Base-by-base conservation (phyloP, 2,329 filamentous ascomycete genomes). In the Penicillium sp. region DNA sequence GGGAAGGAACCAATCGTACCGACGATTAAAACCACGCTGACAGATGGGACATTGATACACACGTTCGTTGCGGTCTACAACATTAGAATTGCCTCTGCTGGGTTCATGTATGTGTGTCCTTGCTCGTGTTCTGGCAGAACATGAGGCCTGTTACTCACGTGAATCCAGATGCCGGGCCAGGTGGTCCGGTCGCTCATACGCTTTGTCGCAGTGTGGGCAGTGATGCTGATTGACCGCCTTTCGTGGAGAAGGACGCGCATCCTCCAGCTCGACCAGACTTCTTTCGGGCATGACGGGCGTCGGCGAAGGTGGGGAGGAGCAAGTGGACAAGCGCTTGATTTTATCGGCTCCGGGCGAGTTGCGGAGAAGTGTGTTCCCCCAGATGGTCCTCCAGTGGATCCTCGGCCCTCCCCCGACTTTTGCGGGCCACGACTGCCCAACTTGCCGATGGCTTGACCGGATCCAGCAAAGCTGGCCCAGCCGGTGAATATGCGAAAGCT, bases 111-210 rank as follows among this genome's bases (percentile, higher is more conserved):
- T 26, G 18, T 25, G 8, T 25, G 32, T 11, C 11, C 32, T 13
- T 43, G 9, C 34, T 9, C 29, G 39, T 28, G 5, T 32, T 18
- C 27, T 32, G 24, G 11, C 8, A 13, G 5, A 34, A 25, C 12
- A 4, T 7, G 9, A 12, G 2, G 9, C 8, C 4, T 26, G 4
- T 13, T 4, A 48, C 47, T 46, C 13, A 52, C 50, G 52, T 26
- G 52, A 55, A 26, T 55, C 48, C 26, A 55, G 38, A 39, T 55
- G 52, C 24, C 52, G 52, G 28, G 50, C 48, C 7, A 55, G 29
- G 44, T 55, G 52, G 39, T 55, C 52, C 9, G 52, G 48, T 2
- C 52, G 46, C 34, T 55, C 52, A 28, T 55, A 55, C 9, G 45
- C 50, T 42, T 52, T 55, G 18, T 46, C 48, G 25, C 52, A 55